Conservation (phyloP, 176 grass and related monocot genomes). For the Olyra latifolia region DNA sequence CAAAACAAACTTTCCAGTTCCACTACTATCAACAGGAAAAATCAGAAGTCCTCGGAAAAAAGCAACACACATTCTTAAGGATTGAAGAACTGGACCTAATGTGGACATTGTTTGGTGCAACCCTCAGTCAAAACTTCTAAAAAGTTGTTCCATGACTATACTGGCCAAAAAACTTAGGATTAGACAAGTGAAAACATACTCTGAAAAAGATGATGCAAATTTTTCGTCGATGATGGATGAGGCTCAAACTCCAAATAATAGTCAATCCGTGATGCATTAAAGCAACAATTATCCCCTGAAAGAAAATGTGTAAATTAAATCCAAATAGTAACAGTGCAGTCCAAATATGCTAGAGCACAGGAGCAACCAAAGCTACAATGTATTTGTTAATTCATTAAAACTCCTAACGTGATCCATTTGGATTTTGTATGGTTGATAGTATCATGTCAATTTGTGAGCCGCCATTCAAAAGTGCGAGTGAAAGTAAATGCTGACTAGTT, state of each 20-base stretch:
- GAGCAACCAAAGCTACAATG: conserved; percentile 9
- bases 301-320: conserved; percentile 26
- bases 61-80: background rate
- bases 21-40: too few species aligned
- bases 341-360: conserved; percentile 24
- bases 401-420: conserved; percentile 13
- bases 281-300: conserved; percentile 92
- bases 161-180: conserved; percentile 4
- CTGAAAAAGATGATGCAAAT: conserved; percentile 94
- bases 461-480: background rate
- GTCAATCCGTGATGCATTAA: conserved; percentile 78
- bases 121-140: background rate
- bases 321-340: background rate
- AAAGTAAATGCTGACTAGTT: background rate
- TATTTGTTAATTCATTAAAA: background rate
- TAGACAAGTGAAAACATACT: conserved; percentile 59
- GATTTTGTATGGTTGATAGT: background rate
- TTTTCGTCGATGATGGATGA: conserved; percentile 97
- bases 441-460: background rate
- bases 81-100: background rate
- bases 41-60: background rate
- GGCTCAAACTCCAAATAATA: conserved; percentile 94
- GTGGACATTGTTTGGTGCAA: background rate
- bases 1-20: too few species aligned
- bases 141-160: background rate